Evolutionary conservation across 129 eudicot genomes (phyloP).

Genomic region (Saposhnikovia divaricata): DNA sequence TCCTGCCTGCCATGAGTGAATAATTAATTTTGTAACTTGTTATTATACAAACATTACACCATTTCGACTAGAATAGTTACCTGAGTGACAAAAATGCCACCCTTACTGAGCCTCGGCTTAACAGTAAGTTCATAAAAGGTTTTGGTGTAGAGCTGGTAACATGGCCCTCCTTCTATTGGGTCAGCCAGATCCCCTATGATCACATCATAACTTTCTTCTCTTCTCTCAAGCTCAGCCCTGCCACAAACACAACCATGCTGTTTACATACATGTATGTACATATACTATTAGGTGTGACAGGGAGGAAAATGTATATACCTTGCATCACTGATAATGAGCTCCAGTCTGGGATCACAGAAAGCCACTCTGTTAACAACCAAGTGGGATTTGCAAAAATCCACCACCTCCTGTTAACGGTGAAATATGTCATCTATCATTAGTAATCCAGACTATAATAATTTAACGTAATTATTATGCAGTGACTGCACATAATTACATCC

Average conservation of each 20-base stretch:
- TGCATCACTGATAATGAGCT: constrained; percentile 76
- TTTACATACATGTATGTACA: neutral
- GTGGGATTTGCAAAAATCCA: constrained; percentile 76
- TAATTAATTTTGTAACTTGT: neutral
- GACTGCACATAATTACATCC: neutral
- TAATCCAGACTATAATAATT: neutral
- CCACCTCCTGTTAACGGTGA: constrained; percentile 13
- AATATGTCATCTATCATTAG: neutral
- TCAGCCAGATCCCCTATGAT: constrained; percentile 94
- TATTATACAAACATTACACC: neutral
- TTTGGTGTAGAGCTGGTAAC: constrained; percentile 89
- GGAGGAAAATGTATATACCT: constrained; percentile 1
- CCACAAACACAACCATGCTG: neutral
- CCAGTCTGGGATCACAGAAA: constrained; percentile 71
- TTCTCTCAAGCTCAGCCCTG: constrained; percentile 71
- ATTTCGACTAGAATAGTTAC: constrained; percentile 12
- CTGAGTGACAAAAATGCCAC: constrained; percentile 95
- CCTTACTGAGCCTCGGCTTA: constrained; percentile 68
- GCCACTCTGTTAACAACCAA: constrained; percentile 71
- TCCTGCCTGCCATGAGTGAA: constrained; percentile 57
- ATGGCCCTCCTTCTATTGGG: constrained; percentile 97
- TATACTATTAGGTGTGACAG: neutral
- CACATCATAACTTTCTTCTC: constrained; percentile 70
- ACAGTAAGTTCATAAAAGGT: constrained; percentile 66
- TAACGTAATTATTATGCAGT: neutral